Percentiles rank a stretch among this genome's conserved stretches.
Evolutionary conservation across 345 rosid species (phyloP).

Genomic region (Brassica rapa): DNA sequence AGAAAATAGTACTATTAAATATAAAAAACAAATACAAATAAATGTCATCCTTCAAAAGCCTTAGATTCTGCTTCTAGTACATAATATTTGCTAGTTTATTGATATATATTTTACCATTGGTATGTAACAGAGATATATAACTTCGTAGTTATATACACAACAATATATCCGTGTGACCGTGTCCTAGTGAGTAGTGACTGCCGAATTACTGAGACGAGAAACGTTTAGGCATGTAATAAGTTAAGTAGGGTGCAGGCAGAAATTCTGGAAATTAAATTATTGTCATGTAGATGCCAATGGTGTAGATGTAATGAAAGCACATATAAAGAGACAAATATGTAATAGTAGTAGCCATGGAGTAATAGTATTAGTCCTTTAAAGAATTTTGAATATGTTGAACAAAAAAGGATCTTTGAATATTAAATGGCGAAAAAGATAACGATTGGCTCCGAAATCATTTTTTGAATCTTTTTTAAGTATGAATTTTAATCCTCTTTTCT

Average conservation of each 20-base stretch:
- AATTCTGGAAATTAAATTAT: background rate
- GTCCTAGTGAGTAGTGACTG: conserved; percentile 31
- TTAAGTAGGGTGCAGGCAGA: background rate
- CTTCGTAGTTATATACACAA: background rate
- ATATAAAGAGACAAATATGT: conserved; percentile 31
- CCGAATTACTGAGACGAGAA: conserved; percentile 25
- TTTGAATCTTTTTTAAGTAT: background rate
- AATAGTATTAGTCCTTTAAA: background rate
- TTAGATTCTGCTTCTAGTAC: conserved; percentile 33
- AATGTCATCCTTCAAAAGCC: conserved; percentile 13
- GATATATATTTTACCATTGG: conserved; percentile 15
- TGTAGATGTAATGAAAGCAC: conserved; percentile 37
- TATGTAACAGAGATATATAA: background rate
- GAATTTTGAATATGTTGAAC: background rate
- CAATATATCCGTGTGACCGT: background rate
- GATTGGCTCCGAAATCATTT: conserved; percentile 1
- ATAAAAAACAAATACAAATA: no score
- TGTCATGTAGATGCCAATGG: conserved; percentile 26
- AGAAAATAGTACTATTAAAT: background rate
- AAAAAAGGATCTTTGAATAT: background rate
- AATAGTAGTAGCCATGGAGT: background rate
- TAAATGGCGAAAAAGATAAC: background rate
- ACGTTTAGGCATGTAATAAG: conserved; percentile 33
- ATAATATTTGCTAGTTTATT: conserved; percentile 11
- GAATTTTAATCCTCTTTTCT: background rate